Base-by-base conservation (phyloP, 1,284 basidiomycete species). In the Ganoderma leucocontextum region DNA sequence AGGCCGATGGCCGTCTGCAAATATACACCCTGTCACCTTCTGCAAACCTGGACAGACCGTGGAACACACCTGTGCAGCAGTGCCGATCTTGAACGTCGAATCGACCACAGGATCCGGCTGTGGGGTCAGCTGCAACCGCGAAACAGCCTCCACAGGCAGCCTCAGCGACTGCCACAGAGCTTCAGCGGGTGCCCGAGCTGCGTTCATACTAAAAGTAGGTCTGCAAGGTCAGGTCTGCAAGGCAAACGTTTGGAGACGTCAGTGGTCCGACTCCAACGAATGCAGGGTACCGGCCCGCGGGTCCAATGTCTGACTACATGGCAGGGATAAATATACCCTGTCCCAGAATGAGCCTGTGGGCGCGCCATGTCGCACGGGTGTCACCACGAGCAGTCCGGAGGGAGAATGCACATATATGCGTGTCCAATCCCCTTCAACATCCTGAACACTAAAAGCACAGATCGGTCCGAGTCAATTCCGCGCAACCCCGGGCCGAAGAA, bases 1-100 rank as follows among this genome's bases (percentile, higher is more conserved):
- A 89, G 79, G 0, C 86, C 89, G 19, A 89, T 85, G 0, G 84
- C 73, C 0, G 83, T 85, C 87, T 89, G 49, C 15, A 22, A 4
- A 57, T 19, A 42, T 60, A 10, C 47, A 10, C 2, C 1, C 53
- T 12, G 15, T 61, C 39, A 55, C 38, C 15, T 42, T 22, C 8
- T 15, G 4, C 13, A 1, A 3, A 39, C n/a, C 3, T 7, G 36
- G 12, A 61, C 38, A 19, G 35, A n/a, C 67, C 22, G 39, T 5
- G 49, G 35, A 65, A 13, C 61, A 42, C 59, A 74, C 87, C 80
- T 88, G 87, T 17, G 87, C 86, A 35, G 82, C 82, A 12, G 80
- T 80, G 2, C 85, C 86, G 4, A 88, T 75, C 68, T 78, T 84
- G 75, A 88, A 88, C 0, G 84, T 85, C 0, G 86, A 88, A 55